These are phyloP conservation scores for Dissophora globulifera DNA, from an alignment of 192 early-diverging fungal species.

Conservation along the genomic window DNA sequence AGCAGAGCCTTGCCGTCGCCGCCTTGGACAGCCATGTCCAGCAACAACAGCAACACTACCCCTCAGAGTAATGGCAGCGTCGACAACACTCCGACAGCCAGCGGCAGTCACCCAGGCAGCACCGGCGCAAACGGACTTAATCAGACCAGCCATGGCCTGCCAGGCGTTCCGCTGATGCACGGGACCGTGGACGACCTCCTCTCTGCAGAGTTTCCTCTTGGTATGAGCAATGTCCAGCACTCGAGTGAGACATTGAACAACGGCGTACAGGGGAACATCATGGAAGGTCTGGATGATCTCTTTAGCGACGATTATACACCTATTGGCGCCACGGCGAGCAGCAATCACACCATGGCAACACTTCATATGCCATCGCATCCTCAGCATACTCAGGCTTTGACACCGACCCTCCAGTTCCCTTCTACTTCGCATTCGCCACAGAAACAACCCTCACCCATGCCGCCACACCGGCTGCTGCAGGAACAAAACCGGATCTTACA, in stretches of 20 bases:
- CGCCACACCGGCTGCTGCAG: conserved; percentile 19
- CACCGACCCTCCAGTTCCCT: conserved; percentile 7
- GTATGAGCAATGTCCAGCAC: conserved; percentile 18
- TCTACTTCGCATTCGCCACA: conserved; percentile 15
- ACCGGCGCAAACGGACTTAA: background rate
- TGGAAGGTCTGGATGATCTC: conserved; percentile 40
- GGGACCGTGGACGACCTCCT: conserved; percentile 32
- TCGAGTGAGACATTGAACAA: conserved; percentile 14
- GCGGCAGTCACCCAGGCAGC: background rate
- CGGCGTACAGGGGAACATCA: conserved; percentile 28
- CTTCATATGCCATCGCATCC: conserved; percentile 6
- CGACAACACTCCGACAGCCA: conserved; percentile 3
- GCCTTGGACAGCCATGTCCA: conserved; percentile 15
- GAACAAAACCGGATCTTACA: conserved; percentile 11
- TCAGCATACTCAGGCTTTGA: conserved; percentile 9
- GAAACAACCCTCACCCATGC: conserved; percentile 16
- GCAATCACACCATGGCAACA: background rate
- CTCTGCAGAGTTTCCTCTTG: conserved; percentile 32
- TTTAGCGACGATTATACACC: conserved; percentile 35
- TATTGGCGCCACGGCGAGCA: background rate
- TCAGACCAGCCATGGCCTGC: conserved; percentile 9
- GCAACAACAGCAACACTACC: conserved; percentile 5
- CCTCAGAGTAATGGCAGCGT: background rate
- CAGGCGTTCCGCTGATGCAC: conserved; percentile 29
- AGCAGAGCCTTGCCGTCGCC: background rate